Evolutionary conservation across 2,329 filamentous ascomycete species (phyloP).

Genomic region (Alternaria sp.): DNA sequence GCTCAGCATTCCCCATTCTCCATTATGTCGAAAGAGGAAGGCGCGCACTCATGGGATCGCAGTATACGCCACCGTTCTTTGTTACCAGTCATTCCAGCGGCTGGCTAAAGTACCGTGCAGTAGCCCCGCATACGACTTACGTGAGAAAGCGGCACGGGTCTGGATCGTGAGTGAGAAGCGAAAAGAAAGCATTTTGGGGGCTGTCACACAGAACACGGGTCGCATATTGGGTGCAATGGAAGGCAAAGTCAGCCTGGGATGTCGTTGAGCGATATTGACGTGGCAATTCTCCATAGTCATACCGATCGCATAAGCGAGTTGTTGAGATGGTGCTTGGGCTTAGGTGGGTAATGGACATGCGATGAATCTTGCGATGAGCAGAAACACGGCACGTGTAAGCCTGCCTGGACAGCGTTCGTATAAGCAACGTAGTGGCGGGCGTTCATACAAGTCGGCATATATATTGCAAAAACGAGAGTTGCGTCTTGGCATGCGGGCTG

Average conservation of each 20-base stretch:
- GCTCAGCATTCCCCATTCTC: neutral
- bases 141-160: slow-evolving; percentile 12
- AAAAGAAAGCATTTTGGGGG: slow-evolving; percentile 1
- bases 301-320: neutral
- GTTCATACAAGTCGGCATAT: neutral
- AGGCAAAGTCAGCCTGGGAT: slow-evolving; percentile 1
- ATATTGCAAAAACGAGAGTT: neutral
- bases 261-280: slow-evolving; percentile 1
- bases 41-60: neutral
- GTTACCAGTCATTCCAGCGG: slow-evolving; percentile 8
- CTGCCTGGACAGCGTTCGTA: neutral
- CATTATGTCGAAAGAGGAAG: neutral
- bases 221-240: slow-evolving; percentile 2
- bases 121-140: slow-evolving; percentile 1
- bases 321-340: neutral
- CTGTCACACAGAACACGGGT: neutral
- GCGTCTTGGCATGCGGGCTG: neutral
- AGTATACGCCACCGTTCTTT: slow-evolving; percentile 1
- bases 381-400: neutral
- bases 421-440: neutral
- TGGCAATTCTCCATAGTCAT: slow-evolving; percentile 2
- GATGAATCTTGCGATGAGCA: neutral
- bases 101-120: slow-evolving; percentile 11
- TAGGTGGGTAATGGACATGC: neutral
- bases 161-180: neutral